A percentile compares a stretch with the other conserved stretches of the same genome.
phyloP scores from a whole-genome alignment of 306 rosid species.

The Vigna reflexopilosa region DNA sequence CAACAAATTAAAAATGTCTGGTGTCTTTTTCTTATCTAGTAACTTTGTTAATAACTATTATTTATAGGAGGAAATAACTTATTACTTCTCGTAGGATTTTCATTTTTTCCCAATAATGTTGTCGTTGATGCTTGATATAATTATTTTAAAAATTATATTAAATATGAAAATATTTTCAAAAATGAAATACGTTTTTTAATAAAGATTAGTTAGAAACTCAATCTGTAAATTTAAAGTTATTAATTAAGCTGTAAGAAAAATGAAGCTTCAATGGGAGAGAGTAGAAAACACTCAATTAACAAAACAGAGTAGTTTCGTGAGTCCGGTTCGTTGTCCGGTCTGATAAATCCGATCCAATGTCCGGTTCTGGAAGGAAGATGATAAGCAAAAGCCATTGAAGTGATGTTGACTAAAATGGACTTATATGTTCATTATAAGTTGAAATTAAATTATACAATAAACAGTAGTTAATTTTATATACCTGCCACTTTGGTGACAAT shows the following conservation, averaged over 20 bases:
- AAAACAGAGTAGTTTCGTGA: background rate
- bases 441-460: background rate
- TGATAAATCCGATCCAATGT: background rate
- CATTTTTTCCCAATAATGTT: too few relatives aligned
- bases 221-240: too few relatives aligned
- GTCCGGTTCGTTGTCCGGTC: constrained; percentile 1
- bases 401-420: background rate
- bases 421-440: background rate
- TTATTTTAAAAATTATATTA: too few relatives aligned
- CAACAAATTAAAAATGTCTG: too few relatives aligned
- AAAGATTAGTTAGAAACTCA: too few relatives aligned
- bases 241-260: background rate
- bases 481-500: background rate
- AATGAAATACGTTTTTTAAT: too few relatives aligned
- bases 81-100: too few relatives aligned
- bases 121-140: too few relatives aligned
- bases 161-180: too few relatives aligned
- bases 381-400: background rate
- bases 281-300: background rate
- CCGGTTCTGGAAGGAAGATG: background rate
- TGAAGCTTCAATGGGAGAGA: background rate
- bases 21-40: too few relatives aligned
- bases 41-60: too few relatives aligned
- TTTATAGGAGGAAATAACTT: too few relatives aligned
- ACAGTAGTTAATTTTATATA: background rate